A percentile compares a stretch with the other conserved stretches of the same genome.
Conservation (phyloP, 2,329 filamentous ascomycete genomes). For the Ceratocystis harringtonii region DNA sequence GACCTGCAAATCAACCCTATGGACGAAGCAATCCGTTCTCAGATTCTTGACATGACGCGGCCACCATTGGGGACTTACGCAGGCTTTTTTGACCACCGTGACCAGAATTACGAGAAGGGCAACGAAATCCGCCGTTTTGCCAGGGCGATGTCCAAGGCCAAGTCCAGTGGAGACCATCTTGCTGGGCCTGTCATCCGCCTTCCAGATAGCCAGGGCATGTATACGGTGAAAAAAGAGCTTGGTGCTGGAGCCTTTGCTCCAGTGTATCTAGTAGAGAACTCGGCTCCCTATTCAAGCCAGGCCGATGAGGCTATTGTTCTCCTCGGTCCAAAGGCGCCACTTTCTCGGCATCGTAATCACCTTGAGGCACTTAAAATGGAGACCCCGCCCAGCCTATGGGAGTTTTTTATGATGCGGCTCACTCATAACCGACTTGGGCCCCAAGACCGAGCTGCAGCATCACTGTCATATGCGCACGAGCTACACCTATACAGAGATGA, state of each 20-base stretch:
- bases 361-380: constrained; percentile 94
- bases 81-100: constrained; percentile 63
- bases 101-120: constrained; percentile 48
- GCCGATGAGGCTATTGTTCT: constrained; percentile 30
- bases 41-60: constrained; percentile 59
- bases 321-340: constrained; percentile 47
- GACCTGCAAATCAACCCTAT: constrained; percentile 82
- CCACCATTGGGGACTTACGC: constrained; percentile 59
- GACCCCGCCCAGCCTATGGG: constrained; percentile 74
- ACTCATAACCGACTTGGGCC: constrained; percentile 62
- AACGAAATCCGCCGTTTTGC: constrained; percentile 69
- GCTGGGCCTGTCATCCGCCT: constrained; percentile 52
- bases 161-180: constrained; percentile 45
- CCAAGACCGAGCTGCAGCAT: constrained; percentile 55
- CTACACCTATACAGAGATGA: constrained; percentile 86
- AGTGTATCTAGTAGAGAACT: constrained; percentile 77
- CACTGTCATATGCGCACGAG: constrained; percentile 71
- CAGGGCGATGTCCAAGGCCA: constrained; percentile 48
- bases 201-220: constrained; percentile 47
- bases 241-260: constrained; percentile 90
- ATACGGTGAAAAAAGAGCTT: constrained; percentile 69
- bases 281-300: constrained; percentile 34
- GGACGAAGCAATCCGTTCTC: constrained; percentile 55
- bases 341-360: constrained; percentile 37
- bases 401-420: constrained; percentile 88